Conservation (phyloP, 2,329 filamentous ascomycete genomes). For the Trichoderma asperellum region DNA sequence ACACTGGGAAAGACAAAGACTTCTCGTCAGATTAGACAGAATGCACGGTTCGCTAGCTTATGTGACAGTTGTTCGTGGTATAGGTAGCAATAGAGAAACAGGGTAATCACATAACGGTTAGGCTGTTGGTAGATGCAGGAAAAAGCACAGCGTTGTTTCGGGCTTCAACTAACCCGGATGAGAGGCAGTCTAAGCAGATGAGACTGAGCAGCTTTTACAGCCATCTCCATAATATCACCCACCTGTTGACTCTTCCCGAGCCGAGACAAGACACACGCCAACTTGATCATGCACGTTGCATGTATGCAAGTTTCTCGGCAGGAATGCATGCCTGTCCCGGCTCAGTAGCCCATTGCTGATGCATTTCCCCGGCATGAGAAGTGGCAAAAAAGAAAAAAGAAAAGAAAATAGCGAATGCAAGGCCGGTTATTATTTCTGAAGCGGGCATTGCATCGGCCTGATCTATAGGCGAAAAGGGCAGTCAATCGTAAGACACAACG, state of each 20-base stretch:
- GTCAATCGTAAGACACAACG: constrained; percentile 13
- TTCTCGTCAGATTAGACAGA: background rate
- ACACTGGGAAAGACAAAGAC: background rate
- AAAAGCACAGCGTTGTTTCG: constrained; percentile 1
- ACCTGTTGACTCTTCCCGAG: background rate
- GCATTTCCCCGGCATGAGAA: background rate
- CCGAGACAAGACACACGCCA: background rate
- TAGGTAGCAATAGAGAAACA: background rate
- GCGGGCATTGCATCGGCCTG: background rate
- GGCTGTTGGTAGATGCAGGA: constrained; percentile 5
- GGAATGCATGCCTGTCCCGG: constrained; percentile 1
- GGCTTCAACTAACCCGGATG: background rate
- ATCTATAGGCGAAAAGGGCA: background rate
- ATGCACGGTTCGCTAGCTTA: background rate
- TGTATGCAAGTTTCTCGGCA: constrained; percentile 16
- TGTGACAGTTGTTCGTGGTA: background rate
- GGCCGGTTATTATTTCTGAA: background rate
- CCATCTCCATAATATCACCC: background rate
- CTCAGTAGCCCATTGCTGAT: background rate
- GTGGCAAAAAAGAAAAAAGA: constrained; percentile 2
- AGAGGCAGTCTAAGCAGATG: background rate
- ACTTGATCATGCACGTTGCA: constrained; percentile 23
- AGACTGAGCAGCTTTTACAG: background rate
- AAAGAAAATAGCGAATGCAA: background rate
- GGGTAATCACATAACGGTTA: background rate